Base-by-base conservation (phyloP, 2,329 filamentous ascomycete species). In the Aspergillus hortae region DNA sequence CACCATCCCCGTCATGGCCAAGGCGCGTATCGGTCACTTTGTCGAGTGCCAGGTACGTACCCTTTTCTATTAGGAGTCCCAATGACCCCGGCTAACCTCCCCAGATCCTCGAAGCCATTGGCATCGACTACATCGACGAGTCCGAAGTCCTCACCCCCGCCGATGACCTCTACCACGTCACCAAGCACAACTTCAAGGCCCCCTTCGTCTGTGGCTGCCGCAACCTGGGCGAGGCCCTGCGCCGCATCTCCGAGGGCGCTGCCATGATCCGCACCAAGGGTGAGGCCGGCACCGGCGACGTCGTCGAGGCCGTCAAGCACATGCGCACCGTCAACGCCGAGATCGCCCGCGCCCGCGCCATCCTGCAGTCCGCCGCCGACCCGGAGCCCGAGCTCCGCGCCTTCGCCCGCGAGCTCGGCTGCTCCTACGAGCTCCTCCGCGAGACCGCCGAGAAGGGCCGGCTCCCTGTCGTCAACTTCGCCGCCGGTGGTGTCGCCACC, bases 221-320 rank as follows among this genome's bases (percentile, higher is more conserved):
- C 56, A 92, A 95, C 79, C 80, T 97, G 11, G 91, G 91, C 56
- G 94, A 99, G 79, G 94, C 94, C 14, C 83, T 99, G 51, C 83
- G 94, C 57, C 83, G 94, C 57, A 91, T 99, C 67, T 83, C 85
- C 57, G 94, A 97, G 77, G 94, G 94, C 58, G 94, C 94, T 9
- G 92, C 92, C 66, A 97, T 99, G 92, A 96, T 99, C 76, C 87
- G 94, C 65, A 99, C 94, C 59, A 99, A 97, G 80, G 94, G 94
- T 59, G 94, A 99, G 77, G 94, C 94, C 35, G 94, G 94, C 57
- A 97, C 94, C 1, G 94, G 94, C 57, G 94, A 99, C 70, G 90
- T 99, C 48, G 89, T 97, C 64, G 92, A 97, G 79, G 94, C 94
- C 17, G 92, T 97, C 45, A 86, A 88, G 68, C 94, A 99, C 81